phyloP scores from a whole-genome alignment of 2,329 filamentous ascomycete species.

The Verticillium klebahnii region DNA sequence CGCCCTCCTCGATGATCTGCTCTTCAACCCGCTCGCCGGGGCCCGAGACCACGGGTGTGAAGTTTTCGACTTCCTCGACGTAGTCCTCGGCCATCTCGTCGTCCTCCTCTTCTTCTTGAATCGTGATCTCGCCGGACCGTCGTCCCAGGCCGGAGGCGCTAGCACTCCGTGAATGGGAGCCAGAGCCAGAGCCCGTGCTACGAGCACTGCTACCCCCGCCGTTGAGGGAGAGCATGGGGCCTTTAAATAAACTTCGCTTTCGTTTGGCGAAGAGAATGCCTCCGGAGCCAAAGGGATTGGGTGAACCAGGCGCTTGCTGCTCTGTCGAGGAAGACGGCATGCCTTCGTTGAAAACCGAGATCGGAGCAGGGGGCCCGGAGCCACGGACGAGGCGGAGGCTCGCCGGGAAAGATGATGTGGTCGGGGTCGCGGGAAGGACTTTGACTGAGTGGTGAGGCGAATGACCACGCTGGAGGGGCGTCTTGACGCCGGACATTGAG shows the following conservation, averaged over 20 bases:
- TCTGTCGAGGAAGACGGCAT: slow-evolving; percentile 34
- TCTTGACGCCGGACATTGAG: slow-evolving; percentile 64
- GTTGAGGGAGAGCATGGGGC: slow-evolving; percentile 61
- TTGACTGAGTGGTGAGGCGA: slow-evolving; percentile 90
- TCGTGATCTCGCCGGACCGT: slow-evolving; percentile 70
- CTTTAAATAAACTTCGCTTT: slow-evolving; percentile 79
- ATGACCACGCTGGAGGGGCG: slow-evolving; percentile 56
- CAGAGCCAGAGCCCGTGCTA: slow-evolving; percentile 30
- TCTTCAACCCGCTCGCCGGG: slow-evolving; percentile 42
- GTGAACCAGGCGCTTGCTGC: slow-evolving; percentile 43
- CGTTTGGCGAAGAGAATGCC: slow-evolving; percentile 71
- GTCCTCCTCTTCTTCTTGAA: slow-evolving; percentile 58
- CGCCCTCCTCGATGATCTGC: slow-evolving; percentile 28
- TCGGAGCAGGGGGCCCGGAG: slow-evolving; percentile 42
- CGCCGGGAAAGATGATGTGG: slow-evolving; percentile 68
- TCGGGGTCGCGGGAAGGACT: slow-evolving; percentile 88
- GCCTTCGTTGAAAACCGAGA: slow-evolving; percentile 54
- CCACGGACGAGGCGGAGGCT: slow-evolving; percentile 80
- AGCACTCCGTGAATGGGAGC: slow-evolving; percentile 49
- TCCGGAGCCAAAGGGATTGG: slow-evolving; percentile 56
- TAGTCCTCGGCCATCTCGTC: slow-evolving; percentile 40
- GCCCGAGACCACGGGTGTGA: slow-evolving; percentile 43
- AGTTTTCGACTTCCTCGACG: slow-evolving; percentile 55
- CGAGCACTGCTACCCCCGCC: slow-evolving; percentile 27
- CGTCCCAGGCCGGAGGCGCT: slow-evolving; percentile 62